Evolutionary conservation across 495 filamentous ascomycete species (phyloP).

Genomic region (Lasiosphaeria miniovina): DNA sequence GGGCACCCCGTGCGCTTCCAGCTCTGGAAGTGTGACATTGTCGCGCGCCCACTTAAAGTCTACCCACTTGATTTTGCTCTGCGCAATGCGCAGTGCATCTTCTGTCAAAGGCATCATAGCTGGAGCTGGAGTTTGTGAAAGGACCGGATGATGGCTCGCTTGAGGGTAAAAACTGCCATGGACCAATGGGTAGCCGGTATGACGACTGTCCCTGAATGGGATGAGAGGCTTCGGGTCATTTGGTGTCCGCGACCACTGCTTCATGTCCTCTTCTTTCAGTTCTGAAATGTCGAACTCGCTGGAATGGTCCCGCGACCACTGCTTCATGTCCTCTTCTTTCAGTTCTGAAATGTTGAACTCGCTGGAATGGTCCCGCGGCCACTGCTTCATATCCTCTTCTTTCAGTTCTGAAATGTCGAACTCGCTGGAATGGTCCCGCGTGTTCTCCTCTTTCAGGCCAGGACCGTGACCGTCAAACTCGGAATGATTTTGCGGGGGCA

Average conservation of each 20-base stretch:
- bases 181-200: background rate
- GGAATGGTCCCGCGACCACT: background rate
- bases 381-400: background rate
- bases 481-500: background rate
- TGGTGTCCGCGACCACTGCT: background rate
- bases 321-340: too few species aligned
- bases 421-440: too few species aligned
- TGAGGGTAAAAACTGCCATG: too few species aligned
- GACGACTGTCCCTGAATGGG: background rate
- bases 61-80: background rate
- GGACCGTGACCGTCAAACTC: too few species aligned
- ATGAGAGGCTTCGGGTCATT: background rate
- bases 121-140: background rate
- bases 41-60: background rate
- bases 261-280: background rate
- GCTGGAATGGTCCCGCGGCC: background rate
- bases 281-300: too few species aligned
- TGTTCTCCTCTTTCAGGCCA: too few species aligned
- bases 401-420: too few species aligned
- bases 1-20: constrained; percentile 6
- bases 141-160: background rate
- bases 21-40: background rate
- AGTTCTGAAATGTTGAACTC: too few species aligned
- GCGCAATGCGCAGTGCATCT: background rate
- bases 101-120: background rate